A percentile compares a stretch with the other conserved stretches of the same genome.
Conservation (phyloP, 192 early-diverging fungal genomes). For the Entomortierella lignicola region DNA sequence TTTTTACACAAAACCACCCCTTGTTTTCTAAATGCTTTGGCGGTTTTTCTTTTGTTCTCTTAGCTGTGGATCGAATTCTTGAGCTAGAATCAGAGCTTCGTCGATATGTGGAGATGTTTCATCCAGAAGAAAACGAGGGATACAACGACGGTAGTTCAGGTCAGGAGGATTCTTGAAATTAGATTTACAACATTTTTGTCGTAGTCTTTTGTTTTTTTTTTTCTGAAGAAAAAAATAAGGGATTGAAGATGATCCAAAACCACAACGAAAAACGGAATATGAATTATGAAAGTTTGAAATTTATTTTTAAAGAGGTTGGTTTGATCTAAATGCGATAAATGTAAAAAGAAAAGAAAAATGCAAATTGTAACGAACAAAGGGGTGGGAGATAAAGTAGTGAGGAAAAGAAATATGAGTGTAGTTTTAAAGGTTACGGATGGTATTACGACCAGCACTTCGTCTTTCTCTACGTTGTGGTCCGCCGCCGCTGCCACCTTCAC, state of each 20-base stretch:
- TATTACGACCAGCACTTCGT: conserved; percentile 45
- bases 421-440: conserved; percentile 39
- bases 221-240: no score
- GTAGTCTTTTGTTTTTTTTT: no score
- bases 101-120: conserved; percentile 1
- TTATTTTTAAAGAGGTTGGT: no score
- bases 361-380: not conserved
- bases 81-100: conserved; percentile 10
- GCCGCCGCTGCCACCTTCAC: conserved; percentile 19
- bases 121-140: not conserved
- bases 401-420: not conserved
- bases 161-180: no score
- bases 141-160: not conserved
- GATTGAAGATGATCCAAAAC: no score
- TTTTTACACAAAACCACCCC: not conserved
- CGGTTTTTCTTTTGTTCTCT: not conserved
- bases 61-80: conserved; percentile 14
- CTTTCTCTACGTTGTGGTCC: conserved; percentile 43
- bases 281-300: no score
- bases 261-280: no score
- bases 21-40: no score
- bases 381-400: conserved; percentile 4
- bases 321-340: no score
- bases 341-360: not conserved
- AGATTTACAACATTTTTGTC: no score